A percentile compares a stretch with the other conserved stretches of the same genome.
Evolutionary conservation across 176 grass and related monocot species (phyloP).

Genomic region (Triticum timopheevii): DNA sequence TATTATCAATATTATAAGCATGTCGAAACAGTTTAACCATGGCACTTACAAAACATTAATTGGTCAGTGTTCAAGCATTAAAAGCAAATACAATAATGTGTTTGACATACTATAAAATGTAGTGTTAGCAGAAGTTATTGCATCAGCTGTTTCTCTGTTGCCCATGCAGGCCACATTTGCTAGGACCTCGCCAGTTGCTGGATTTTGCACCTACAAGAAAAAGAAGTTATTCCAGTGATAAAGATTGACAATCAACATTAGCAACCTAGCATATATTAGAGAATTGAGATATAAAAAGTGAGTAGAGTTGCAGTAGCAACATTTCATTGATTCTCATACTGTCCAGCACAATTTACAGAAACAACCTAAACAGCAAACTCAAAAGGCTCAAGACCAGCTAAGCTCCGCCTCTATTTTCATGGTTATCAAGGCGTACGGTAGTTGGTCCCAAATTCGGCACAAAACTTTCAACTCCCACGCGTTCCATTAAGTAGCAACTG

Average conservation of each 20-base stretch:
- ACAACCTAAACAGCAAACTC: background rate
- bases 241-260: background rate
- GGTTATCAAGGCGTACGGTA: background rate
- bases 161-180: constrained; percentile 88
- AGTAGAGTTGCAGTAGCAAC: background rate
- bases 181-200: constrained; percentile 88
- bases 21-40: background rate
- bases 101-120: constrained; percentile 69
- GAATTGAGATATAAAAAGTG: background rate
- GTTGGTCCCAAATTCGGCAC: background rate
- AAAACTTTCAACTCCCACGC: background rate
- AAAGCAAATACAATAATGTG: background rate
- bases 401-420: background rate
- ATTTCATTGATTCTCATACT: background rate
- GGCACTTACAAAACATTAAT: background rate
- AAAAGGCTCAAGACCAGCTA: background rate
- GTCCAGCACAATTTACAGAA: background rate
- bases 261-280: background rate
- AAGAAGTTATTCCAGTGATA: background rate
- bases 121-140: constrained; percentile 78
- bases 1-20: background rate
- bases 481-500: no score
- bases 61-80: constrained; percentile 3
- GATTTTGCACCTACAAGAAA: constrained; percentile 69
- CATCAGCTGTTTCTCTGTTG: constrained; percentile 79